A percentile compares a stretch with the other conserved stretches of the same genome.
Conservation (phyloP, 2,329 filamentous ascomycete genomes). For the Trichoderma koningiopsis region DNA sequence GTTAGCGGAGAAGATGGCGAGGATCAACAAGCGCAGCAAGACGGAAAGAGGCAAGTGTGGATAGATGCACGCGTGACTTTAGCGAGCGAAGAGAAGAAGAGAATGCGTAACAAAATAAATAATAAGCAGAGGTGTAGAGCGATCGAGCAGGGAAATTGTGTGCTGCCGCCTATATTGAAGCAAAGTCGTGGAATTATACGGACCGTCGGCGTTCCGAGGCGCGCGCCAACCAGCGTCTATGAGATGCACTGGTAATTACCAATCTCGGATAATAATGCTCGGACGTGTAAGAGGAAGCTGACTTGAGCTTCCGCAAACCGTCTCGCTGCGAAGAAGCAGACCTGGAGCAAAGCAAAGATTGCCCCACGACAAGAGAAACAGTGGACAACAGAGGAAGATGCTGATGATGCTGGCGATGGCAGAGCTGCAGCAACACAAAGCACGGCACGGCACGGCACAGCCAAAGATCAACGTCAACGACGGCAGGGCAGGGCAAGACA, state of each 20-base stretch:
- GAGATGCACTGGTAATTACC: not conserved
- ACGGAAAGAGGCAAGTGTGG: not conserved
- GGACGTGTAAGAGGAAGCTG: not conserved
- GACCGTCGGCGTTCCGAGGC: conserved; percentile 13
- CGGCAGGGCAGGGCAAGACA: not conserved
- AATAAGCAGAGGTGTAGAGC: not conserved
- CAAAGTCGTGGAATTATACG: conserved; percentile 9
- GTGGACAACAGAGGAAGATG: too few relatives aligned
- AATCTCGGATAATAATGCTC: not conserved
- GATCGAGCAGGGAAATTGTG: not conserved
- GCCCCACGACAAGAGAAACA: not conserved
- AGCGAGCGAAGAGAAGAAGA: not conserved
- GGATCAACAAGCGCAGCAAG: not conserved
- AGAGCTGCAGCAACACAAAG: conserved; percentile 11
- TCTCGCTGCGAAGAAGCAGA: not conserved
- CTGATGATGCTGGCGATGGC: not conserved
- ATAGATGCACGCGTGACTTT: not conserved
- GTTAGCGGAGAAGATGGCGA: conserved; percentile 14
- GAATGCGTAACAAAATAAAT: not conserved
- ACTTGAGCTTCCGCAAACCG: not conserved
- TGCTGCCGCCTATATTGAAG: not conserved
- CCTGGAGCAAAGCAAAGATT: not conserved
- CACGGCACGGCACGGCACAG: not conserved
- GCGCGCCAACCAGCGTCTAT: conserved; percentile 15
- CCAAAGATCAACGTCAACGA: not conserved